A percentile compares a stretch with the other conserved stretches of the same genome.
Evolutionary conservation across 2,329 filamentous ascomycete genomes (phyloP).

Genomic region (Colletotrichum tofieldiae): DNA sequence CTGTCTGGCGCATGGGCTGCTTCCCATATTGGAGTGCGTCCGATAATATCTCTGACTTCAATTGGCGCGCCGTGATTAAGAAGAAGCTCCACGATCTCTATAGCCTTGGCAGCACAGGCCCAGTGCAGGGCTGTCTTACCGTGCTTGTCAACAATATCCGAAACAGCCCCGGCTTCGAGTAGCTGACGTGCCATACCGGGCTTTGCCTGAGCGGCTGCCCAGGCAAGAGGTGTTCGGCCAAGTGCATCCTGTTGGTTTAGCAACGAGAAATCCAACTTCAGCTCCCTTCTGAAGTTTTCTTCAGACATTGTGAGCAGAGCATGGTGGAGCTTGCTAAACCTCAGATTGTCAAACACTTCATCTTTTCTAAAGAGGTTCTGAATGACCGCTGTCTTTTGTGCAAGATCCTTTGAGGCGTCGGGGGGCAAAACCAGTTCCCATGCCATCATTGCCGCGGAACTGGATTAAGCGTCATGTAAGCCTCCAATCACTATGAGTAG

Average conservation of each 20-base stretch:
- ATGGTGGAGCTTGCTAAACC: background rate
- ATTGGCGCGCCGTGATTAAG: slow-evolving; percentile 45
- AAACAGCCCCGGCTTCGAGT: background rate
- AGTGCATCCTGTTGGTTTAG: slow-evolving; percentile 6
- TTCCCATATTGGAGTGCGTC: slow-evolving; percentile 41
- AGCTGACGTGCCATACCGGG: background rate
- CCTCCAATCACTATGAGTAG: background rate
- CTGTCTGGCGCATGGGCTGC: background rate
- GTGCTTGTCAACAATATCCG: slow-evolving; percentile 1
- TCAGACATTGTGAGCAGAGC: slow-evolving; percentile 10
- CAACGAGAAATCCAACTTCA: background rate
- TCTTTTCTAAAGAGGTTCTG: background rate
- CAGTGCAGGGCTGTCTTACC: slow-evolving; percentile 11
- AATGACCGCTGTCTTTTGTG: background rate
- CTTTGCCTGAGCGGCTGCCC: background rate
- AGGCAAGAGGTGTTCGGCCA: slow-evolving; percentile 2
- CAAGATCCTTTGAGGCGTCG: background rate
- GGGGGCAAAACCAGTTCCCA: slow-evolving; percentile 10
- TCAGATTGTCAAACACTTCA: background rate
- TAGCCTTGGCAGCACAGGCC: background rate
- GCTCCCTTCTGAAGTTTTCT: background rate
- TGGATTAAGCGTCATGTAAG: background rate
- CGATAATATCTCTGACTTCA: slow-evolving; percentile 47
- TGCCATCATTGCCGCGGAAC: slow-evolving; percentile 18
- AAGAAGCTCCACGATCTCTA: background rate